Base-by-base conservation (phyloP, 345 rosid species). In the Ceriops zippeliana region DNA sequence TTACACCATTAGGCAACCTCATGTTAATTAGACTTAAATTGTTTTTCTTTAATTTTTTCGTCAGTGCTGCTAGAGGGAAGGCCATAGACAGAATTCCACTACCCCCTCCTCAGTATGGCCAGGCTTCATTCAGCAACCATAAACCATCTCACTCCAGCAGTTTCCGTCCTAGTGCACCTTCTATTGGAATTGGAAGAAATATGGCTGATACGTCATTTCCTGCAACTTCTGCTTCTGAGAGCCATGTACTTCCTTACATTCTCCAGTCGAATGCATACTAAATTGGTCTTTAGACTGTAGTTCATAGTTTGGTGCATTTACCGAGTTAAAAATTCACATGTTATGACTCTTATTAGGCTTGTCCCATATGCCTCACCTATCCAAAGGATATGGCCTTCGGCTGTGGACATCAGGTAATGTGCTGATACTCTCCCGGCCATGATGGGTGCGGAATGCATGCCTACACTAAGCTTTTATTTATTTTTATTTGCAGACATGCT, bases 81-180 rank as follows among this genome's bases (percentile, higher is more conserved):
- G 62, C 79, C 63, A 73, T 91, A 10, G 84, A 80, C 78, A 86
- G 97, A 79, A 73, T 89, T 78, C 76, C 98, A 22, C 89, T 90
- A 67, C 95, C 92, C 22, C 96, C 98, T 54, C 96, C 97, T 52
- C 80, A 73, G 46, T 81, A 85, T 52, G 81, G 82, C 47, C 68
- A 69, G 6, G 66, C 67, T 69, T 71, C 79, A 62, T 61, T 63
- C 51, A 37, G 71, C 59, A 68, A 74, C 26, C 75, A 61, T 28
- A 72, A 71, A 62, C 73, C 70, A 47, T 52, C 70, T 27, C 51
- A 3, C 9, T 68, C 76, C 21, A 72, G 72, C 58, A 71, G 64
- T 56, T 24, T 42, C 22, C 62, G 0, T 24, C 68, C 70, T 17
- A 80, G 79, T 51, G 38, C 79, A 60, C 81, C 75, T 69, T 82